Percentiles rank a stretch among this genome's conserved stretches.
These are phyloP conservation scores for Blumeria graminis DNA, from an alignment of 2,329 filamentous ascomycete species.

Conservation along the genomic window DNA sequence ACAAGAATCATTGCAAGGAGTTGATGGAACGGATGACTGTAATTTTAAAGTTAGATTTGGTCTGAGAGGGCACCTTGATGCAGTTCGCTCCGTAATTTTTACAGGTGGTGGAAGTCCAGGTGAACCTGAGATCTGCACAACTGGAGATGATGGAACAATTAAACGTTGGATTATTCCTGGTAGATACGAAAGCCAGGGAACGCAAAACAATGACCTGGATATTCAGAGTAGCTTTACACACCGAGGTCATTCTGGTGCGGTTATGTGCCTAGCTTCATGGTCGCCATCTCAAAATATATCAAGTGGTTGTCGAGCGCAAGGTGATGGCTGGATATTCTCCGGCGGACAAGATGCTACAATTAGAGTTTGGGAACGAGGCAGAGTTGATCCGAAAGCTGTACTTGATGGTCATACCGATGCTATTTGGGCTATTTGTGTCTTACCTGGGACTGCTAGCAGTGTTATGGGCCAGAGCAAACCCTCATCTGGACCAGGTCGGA, in stretches of 20 bases:
- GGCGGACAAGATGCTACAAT: conserved; percentile 86
- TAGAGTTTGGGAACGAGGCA: conserved; percentile 81
- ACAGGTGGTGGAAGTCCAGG: conserved; percentile 86
- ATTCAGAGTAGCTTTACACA: conserved; percentile 89
- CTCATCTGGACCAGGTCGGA: conserved; percentile 57
- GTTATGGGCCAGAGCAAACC: conserved; percentile 50
- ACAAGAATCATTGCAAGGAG: conserved; percentile 28
- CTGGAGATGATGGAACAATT: conserved; percentile 82
- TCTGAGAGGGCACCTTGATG: conserved; percentile 75
- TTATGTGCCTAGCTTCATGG: conserved; percentile 70
- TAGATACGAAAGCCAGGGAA: conserved; percentile 39
- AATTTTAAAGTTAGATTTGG: conserved; percentile 88
- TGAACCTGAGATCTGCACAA: conserved; percentile 91
- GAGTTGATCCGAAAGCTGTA: conserved; percentile 86
- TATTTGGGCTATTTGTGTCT: conserved; percentile 83
- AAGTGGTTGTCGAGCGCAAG: conserved; percentile 64
- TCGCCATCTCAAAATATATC: conserved; percentile 72
- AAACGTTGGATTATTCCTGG: conserved; percentile 90
- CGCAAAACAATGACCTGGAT: conserved; percentile 45
- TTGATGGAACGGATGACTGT: conserved; percentile 40
- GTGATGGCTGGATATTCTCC: conserved; percentile 96
- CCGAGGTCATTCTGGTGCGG: conserved; percentile 73
- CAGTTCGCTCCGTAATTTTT: conserved; percentile 85
- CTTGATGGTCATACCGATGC: conserved; percentile 87
- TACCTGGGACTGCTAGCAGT: conserved; percentile 58